Conservation (phyloP, 2,329 filamentous ascomycete genomes). For the Emergomyces pasteurianus region DNA sequence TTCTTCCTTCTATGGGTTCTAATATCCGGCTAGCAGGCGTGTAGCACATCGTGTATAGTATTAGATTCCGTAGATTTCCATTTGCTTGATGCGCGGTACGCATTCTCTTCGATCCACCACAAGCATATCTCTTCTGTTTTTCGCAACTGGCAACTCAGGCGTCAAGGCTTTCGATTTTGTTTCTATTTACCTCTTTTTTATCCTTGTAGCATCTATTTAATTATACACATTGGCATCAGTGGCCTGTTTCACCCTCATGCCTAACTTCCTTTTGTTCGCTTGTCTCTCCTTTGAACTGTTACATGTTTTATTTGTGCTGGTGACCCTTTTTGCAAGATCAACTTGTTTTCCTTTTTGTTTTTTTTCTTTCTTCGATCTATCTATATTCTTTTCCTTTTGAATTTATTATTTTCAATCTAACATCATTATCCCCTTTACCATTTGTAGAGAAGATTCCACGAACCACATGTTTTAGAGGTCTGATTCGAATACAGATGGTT, state of each 20-base stretch:
- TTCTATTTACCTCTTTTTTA: not conserved
- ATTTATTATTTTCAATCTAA: not conserved
- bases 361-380: not conserved
- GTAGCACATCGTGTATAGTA: not conserved
- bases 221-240: not conserved
- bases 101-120: not conserved
- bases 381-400: not conserved
- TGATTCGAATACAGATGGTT: not conserved
- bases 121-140: not conserved
- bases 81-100: not conserved
- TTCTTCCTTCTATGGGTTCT: conserved; percentile 71
- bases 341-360: not conserved
- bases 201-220: not conserved
- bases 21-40: conserved; percentile 31
- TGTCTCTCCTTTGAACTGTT: not conserved
- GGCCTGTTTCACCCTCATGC: not conserved
- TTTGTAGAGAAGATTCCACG: not conserved
- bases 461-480: not conserved
- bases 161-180: not conserved
- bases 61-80: too few relatives aligned
- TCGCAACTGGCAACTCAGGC: not conserved
- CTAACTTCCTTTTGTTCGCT: not conserved
- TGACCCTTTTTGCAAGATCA: not conserved
- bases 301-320: not conserved
- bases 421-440: not conserved